A percentile compares a stretch with the other conserved stretches of the same genome.
Evolutionary conservation across 345 rosid species (phyloP).

Genomic region (Acer saccharum): DNA sequence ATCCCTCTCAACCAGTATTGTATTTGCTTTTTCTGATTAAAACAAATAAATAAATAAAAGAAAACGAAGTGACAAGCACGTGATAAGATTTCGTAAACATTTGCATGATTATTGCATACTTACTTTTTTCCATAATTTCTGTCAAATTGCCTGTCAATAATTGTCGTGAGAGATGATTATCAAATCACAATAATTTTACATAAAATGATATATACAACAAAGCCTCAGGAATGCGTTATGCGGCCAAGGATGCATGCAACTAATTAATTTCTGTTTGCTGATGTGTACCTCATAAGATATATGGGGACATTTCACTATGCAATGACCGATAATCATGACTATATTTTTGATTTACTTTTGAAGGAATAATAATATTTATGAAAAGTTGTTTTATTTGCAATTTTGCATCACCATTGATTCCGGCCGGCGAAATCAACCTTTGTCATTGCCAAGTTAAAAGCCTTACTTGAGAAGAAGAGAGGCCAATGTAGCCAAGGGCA

Average conservation of each 20-base stretch:
- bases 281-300: background rate
- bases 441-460: slow-evolving; percentile 7
- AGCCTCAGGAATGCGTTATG: no score
- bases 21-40: background rate
- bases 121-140: background rate
- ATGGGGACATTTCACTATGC: background rate
- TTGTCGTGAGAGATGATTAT: background rate
- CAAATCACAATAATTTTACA: background rate
- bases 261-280: background rate
- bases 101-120: slow-evolving; percentile 14
- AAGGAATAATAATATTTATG: background rate
- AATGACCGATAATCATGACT: background rate
- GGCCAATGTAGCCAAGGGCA: slow-evolving; percentile 33
- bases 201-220: no score
- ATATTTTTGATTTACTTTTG: background rate
- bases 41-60: background rate
- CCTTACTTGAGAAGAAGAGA: slow-evolving; percentile 31
- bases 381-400: no score
- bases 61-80: background rate
- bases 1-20: background rate
- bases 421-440: background rate
- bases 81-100: slow-evolving; percentile 7
- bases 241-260: background rate
- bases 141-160: background rate
- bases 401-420: background rate